A percentile compares a stretch with the other conserved stretches of the same genome.
These are phyloP conservation scores for Apiospora arundinis DNA, from an alignment of 2,329 filamentous ascomycete species.

Conservation along the genomic window DNA sequence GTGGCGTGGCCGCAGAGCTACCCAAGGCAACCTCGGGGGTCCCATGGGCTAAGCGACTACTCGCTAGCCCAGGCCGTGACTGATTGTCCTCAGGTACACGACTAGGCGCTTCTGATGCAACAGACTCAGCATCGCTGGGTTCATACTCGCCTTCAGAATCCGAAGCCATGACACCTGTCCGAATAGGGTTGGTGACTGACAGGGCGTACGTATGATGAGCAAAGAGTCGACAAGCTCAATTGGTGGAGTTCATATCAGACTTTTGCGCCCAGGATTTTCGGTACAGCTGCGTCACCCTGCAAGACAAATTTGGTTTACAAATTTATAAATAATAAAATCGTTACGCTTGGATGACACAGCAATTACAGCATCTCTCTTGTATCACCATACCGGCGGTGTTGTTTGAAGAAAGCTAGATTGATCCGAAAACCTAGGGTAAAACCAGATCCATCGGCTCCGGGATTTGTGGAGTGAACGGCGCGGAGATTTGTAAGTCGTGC, in stretches of 20 bases:
- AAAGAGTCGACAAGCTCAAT: background rate
- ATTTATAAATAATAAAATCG: background rate
- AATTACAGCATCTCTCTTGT: background rate
- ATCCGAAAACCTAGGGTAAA: background rate
- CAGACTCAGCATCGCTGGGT: constrained; percentile 15
- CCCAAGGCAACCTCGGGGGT: background rate
- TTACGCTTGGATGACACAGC: background rate
- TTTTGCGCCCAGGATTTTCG: background rate
- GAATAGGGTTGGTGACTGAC: background rate
- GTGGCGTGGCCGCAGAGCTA: background rate
- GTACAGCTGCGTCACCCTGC: background rate
- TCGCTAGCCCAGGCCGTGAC: background rate
- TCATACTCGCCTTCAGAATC: background rate
- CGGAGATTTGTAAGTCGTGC: background rate
- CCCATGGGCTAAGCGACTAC: background rate
- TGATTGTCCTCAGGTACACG: background rate
- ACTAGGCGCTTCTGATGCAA: background rate
- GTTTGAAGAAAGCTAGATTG: background rate
- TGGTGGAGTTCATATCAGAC: background rate
- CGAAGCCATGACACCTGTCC: background rate
- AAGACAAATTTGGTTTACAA: no score
- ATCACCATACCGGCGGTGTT: background rate
- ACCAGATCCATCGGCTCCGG: background rate
- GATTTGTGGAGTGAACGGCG: constrained; percentile 2
- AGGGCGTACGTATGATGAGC: background rate